Percentiles rank a stretch among this genome's conserved stretches.
These are phyloP conservation scores for Clathrospora elynae DNA, from an alignment of 2,329 filamentous ascomycete genomes.

Conservation along the genomic window DNA sequence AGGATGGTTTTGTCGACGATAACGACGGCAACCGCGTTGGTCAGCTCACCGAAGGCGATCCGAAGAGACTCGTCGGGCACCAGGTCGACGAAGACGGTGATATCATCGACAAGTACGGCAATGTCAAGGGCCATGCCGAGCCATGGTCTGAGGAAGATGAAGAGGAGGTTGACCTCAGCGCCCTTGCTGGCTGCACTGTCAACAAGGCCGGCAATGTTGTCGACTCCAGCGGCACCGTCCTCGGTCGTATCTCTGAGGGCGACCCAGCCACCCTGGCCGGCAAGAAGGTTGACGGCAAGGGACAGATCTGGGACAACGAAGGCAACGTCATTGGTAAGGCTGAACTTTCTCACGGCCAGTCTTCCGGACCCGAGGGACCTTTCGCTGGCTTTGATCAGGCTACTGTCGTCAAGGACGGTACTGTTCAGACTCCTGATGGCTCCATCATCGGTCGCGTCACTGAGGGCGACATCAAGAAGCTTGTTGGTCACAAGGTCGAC, in stretches of 20 bases:
- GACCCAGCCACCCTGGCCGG: slow-evolving; percentile 62
- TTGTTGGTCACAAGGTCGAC: slow-evolving; percentile 57
- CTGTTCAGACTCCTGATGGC: slow-evolving; percentile 55
- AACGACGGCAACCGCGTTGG: slow-evolving; percentile 78
- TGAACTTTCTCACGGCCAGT: slow-evolving; percentile 60
- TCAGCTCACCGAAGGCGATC: slow-evolving; percentile 70
- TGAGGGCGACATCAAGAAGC: slow-evolving; percentile 59
- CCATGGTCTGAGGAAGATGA: slow-evolving; percentile 59
- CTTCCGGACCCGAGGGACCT: slow-evolving; percentile 59
- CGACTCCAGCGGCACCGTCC: slow-evolving; percentile 62
- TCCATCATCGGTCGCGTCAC: slow-evolving; percentile 56
- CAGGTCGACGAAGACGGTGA: slow-evolving; percentile 82
- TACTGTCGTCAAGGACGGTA: slow-evolving; percentile 63
- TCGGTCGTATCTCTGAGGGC: slow-evolving; percentile 63
- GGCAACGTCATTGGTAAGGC: slow-evolving; percentile 65
- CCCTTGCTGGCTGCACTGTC: slow-evolving; percentile 65
- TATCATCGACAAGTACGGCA: slow-evolving; percentile 75
- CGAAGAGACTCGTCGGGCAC: slow-evolving; percentile 73
- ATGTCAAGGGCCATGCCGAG: slow-evolving; percentile 64
- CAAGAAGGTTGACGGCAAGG: slow-evolving; percentile 66
- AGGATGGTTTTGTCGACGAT: slow-evolving; percentile 76
- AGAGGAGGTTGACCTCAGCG: slow-evolving; percentile 60
- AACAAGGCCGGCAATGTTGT: slow-evolving; percentile 69
- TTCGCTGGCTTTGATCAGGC: slow-evolving; percentile 65
- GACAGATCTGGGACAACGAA: slow-evolving; percentile 67